Base-by-base conservation (phyloP, 2,329 filamentous ascomycete genomes). In the Capronia coronata region DNA sequence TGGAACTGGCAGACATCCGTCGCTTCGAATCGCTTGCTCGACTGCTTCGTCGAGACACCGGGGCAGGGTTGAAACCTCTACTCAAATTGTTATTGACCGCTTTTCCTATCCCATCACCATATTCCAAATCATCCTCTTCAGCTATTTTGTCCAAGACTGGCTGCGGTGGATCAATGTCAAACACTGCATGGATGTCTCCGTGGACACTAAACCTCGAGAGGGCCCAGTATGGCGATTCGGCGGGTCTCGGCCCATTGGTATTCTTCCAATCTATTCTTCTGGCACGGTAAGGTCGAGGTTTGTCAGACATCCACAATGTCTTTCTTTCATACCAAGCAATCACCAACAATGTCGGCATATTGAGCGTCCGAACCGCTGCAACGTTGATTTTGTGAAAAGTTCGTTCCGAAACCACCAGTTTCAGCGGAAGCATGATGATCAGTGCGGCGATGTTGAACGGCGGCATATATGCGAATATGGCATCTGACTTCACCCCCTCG, bases 301-400 rank as follows among this genome's bases (percentile, higher is more conserved):
- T 52, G 27, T 58, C 53, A 7, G 46, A 46, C 32, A 52, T 49
- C 84, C 85, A 87, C 13, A 90, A 75, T 8, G 80, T 71, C 4
- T 78, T 76, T 43, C 87, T 80, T 66, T 94, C 87, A 54, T 82
- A 76, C 16, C 82, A 68, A 14, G 82, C 80, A 52, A 94, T 85
- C 52, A 84, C 60, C 2, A 91, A 74, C 1, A 94, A 73, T 3
- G 90, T 71, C 0, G 87, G 87, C 2, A 86, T 74, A 65, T 93
- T 93, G 61, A 90, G 75, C 7, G 82, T 69, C 30, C 86, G 81
- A 18, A 93, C 83, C 8, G 79, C 78, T 50, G 82, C 79, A 49
- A 94, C 86, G 63, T 94, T 89, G 61, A 91, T 85, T 68, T 91
- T 93, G 72, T 94, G 87, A 64, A 93, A 93, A 86, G 86, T 91